Conservation (phyloP, 495 filamentous ascomycete species). For the Cryomyces minteri region DNA sequence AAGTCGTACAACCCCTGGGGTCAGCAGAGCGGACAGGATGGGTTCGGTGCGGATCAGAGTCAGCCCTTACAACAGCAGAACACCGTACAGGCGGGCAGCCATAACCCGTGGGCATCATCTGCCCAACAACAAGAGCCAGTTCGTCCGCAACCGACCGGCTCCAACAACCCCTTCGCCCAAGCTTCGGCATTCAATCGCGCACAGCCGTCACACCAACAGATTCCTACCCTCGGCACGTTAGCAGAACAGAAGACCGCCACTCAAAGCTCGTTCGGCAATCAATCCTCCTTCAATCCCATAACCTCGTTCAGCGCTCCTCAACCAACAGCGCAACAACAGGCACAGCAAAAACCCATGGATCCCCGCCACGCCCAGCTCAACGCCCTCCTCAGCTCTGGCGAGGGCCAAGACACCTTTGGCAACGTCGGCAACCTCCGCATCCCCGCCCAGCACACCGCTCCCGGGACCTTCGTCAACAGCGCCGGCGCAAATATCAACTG, state of each 20-base stretch:
- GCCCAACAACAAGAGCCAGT: slow-evolving; percentile 28
- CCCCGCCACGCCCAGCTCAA: slow-evolving; percentile 80
- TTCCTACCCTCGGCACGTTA: slow-evolving; percentile 36
- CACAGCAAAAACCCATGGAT: slow-evolving; percentile 35
- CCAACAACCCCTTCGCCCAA: slow-evolving; percentile 84
- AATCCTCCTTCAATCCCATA: slow-evolving; percentile 18
- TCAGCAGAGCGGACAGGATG: slow-evolving; percentile 25
- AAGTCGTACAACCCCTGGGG: slow-evolving; percentile 68
- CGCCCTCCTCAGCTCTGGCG: slow-evolving; percentile 67
- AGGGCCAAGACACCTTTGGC: slow-evolving; percentile 92
- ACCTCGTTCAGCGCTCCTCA: slow-evolving; percentile 15
- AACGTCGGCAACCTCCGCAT: slow-evolving; percentile 91
- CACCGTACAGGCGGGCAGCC: slow-evolving; percentile 50
- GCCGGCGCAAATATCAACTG: slow-evolving; percentile 59
- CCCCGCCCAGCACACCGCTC: slow-evolving; percentile 90
- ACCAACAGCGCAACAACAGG: slow-evolving; percentile 20
- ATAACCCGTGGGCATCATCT: slow-evolving; percentile 61
- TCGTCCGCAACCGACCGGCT: slow-evolving; percentile 60
- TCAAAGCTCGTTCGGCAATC: slow-evolving; percentile 10
- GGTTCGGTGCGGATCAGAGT: slow-evolving; percentile 27
- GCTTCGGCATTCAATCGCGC: slow-evolving; percentile 28
- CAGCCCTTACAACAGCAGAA: slow-evolving; percentile 32
- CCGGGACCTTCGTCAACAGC: slow-evolving; percentile 92
- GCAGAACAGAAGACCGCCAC: slow-evolving; percentile 21
- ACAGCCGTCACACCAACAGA: slow-evolving; percentile 7